Evolutionary conservation across 306 rosid genomes (phyloP), one percentile per base, ranked within the genome.

Genomic region (Medicago arabica): DNA sequence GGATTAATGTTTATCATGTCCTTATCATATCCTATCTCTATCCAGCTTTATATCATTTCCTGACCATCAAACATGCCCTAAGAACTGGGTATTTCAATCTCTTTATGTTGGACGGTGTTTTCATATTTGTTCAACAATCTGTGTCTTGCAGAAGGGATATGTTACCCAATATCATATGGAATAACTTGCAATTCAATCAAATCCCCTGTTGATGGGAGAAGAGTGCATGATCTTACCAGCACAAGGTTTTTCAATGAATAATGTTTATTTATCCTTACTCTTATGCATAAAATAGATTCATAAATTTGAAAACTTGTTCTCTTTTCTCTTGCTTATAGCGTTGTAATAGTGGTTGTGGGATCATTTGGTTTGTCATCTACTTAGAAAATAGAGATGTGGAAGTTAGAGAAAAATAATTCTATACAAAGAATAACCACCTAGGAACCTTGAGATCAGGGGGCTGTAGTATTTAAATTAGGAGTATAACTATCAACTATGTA

Each of bases 131-230:
- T 80, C 76, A 28, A 54, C 65, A 70, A 69, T 70, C 21, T 76
- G 47, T 88, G 82, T 80, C 83, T 57, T 81, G 84, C 87, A 88
- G 98, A 94, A 71, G 91, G 89, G 71, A 69, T 84, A 46, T 82
- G 85, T 85, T 84, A 88, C 87, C 77, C 85, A 55, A 79, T 78
- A 8, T 67, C 89, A 12, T 69, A 75, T 79, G 90, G 89, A 79
- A 83, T 84, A 74, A 61, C 88, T 28, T 79, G 67, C 83, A 80
- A 72, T 74, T 80, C 91, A 78, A 78, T 75, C 69, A 90, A 82
- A 86, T 69, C 85, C 86, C 67, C 83, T 66, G 76, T 71, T 66
- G 91, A 88, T 76, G 73, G 89, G 43, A 80, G 87, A 87, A 84
- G 92, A 80, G 77, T 76, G 67, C 76, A 81, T 72, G 87, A 83